Evolutionary conservation across 2,329 filamentous ascomycete genomes (phyloP), one percentile per base, ranked within the genome.

Genomic region (Shiraia sp.): DNA sequence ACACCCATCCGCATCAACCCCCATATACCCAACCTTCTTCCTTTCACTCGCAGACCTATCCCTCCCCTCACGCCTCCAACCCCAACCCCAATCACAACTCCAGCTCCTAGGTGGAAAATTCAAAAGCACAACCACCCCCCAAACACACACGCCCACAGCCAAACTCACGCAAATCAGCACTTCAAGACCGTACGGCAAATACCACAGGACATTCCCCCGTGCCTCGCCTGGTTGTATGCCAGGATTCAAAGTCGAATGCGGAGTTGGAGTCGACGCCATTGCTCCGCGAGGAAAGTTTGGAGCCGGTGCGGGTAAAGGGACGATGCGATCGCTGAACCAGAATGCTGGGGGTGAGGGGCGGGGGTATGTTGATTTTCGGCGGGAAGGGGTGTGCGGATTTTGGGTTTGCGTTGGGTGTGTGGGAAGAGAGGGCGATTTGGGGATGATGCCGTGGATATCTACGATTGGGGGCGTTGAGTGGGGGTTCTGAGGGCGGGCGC

Each of bases 51-150:
- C n/a, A n/a, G n/a, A n/a, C n/a, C n/a, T n/a, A n/a, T n/a, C n/a
- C n/a, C 30, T 25, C 22, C 29, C 7, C 12, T n/a, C 16, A 16
- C 16, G 17, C 3, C 10, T 14, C 16, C 17, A 13, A 12, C 15
- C 10, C 15, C 14, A 22, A 31, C n/a, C n/a, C n/a, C n/a, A n/a
- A n/a, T n/a, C n/a, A 19, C 29, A 40, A 3, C 10, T 19, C 47
- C 47, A 50, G 13, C 27, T 43, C 10, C 29, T n/a, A 13, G 49
- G 53, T 13, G 53, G 51, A 38, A 60, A 57, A 13, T 53, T 59
- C 0, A 60, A 35, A 27, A 47, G 55, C 3, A 52, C 34, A 1
- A 61, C 3, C 2, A 49, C 15, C 3, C 38, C 36, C 48, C 48
- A 51, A 4, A 36, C 23, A 2, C 42, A 14, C 1, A 22, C 4